These are phyloP conservation scores for Xylariales sp. DNA, from an alignment of 2,329 filamentous ascomycete species.

Conservation along the genomic window DNA sequence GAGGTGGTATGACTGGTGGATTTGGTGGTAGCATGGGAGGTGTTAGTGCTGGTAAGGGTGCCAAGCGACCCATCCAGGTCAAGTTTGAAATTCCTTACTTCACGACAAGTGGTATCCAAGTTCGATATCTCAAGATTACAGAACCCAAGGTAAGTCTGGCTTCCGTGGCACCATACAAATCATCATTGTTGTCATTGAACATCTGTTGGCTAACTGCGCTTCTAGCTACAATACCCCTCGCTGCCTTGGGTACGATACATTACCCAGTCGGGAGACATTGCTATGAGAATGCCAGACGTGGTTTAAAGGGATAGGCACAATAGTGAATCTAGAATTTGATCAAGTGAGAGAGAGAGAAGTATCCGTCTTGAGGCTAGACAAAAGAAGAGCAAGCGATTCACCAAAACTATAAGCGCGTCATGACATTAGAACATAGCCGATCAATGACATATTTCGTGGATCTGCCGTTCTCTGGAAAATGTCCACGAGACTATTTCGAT, in stretches of 20 bases:
- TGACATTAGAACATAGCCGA: conserved; percentile 4
- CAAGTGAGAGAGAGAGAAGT: neutral
- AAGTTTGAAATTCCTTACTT: conserved; percentile 99
- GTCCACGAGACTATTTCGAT: too few relatives aligned
- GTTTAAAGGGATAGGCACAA: conserved; percentile 48
- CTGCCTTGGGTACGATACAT: conserved; percentile 98
- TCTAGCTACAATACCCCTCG: conserved; percentile 92
- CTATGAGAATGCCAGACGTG: conserved; percentile 88
- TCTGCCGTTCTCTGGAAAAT: too few relatives aligned
- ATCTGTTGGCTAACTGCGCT: too few relatives aligned
- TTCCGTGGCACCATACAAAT: too few relatives aligned
- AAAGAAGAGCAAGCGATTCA: conserved; percentile 8
- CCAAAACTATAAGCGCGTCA: conserved; percentile 1
- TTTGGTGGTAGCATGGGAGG: conserved; percentile 97
- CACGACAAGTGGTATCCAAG: conserved; percentile 98
- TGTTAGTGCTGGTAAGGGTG: conserved; percentile 75
- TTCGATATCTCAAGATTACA: conserved; percentile 97
- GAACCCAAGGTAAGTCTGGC: conserved; percentile 89
- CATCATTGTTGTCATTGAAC: too few relatives aligned
- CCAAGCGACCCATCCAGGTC: conserved; percentile 93
- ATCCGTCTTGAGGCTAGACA: conserved; percentile 1
- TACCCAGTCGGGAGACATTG: conserved; percentile 95
- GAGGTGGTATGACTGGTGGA: conserved; percentile 95
- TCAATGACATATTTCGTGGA: too few relatives aligned
- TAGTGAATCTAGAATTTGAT: neutral